Base-by-base conservation (phyloP, 2,329 filamentous ascomycete genomes). In the Escovopsis weberi region DNA sequence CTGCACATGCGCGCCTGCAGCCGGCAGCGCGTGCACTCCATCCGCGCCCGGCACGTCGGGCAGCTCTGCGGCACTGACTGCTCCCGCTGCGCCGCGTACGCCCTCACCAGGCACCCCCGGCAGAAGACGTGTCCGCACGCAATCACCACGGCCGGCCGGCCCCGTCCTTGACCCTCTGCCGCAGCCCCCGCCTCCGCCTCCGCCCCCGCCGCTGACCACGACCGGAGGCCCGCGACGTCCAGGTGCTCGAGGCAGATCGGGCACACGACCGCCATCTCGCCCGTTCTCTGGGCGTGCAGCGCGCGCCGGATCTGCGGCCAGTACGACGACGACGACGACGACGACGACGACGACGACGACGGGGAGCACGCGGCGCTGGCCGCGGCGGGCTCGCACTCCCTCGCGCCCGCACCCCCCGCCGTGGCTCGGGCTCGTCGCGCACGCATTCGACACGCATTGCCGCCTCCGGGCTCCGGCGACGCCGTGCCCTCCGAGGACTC, bases 61-160 rank as follows among this genome's bases (percentile, higher is more conserved):
- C 38, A 45, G 11, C 28, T 32, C n/a, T 18, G 28, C n/a, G 33
- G 26, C 12, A 5, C 6, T 2, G 2, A 2, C 8, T 12, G 15
- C 18, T 26, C 12, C 26, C 10, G 7, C 12, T 38, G 26, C 8
- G 26, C 9, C 3, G 5, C 7, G 4, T 37, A 6, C 8, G 41
- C 15, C 8, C 26, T 3, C 23, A 4, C 5, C 3, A 47, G 37
- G n/a, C 50, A 56, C 3, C 12, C 1, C 1, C 32, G 11, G 26
- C 54, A 56, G 12, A 55, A 42, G 12, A 53, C 40, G 41, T 56
- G 54, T 0, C 54, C 54, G 40, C 54, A 56, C 12, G 44, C 26
- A 4, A 52, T 38, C 10, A 53, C 6, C 12, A 45, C 30, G 11
- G 35, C 35, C 2, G 15, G 15, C 18, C 12, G 35, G 12, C 23